These are phyloP conservation scores for Caryopteris hybrid DNA, from an alignment of 305 asterid species.

Conservation along the genomic window DNA sequence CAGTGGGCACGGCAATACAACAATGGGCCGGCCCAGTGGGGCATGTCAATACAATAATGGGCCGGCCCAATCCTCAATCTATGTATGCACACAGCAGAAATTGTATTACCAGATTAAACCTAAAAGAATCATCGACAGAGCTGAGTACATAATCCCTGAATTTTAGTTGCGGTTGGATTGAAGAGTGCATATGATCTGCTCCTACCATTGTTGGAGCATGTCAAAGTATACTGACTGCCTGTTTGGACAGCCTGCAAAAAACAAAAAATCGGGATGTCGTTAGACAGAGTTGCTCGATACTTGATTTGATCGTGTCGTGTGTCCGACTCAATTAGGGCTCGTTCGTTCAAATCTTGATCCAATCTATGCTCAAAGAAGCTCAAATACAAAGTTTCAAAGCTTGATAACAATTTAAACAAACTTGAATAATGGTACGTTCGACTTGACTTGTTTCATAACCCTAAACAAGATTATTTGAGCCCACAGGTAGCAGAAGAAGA, in stretches of 20 bases:
- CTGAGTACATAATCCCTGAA: conserved; percentile 65
- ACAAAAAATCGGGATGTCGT: too few species aligned
- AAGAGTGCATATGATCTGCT: conserved; percentile 37
- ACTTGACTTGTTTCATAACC: not conserved
- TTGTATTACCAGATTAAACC: conserved; percentile 3
- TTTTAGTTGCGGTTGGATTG: conserved; percentile 41
- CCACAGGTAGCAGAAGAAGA: not conserved
- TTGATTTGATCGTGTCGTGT: too few species aligned
- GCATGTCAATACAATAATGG: not conserved
- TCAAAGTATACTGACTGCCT: conserved; percentile 37
- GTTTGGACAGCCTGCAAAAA: conserved; percentile 39
- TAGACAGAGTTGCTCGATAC: too few species aligned
- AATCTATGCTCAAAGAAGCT: too few species aligned
- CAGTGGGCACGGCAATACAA: too few species aligned
- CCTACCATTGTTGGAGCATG: conserved; percentile 44
- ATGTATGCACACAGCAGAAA: conserved; percentile 14
- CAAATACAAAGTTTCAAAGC: not conserved
- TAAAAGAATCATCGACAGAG: conserved; percentile 49
- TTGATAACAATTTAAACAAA: too few species aligned
- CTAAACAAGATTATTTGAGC: too few species aligned
- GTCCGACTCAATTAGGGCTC: too few species aligned
- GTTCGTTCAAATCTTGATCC: too few species aligned
- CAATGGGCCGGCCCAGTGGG: conserved; percentile 7
- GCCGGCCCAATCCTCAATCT: not conserved
- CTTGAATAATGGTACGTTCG: not conserved